Evolutionary conservation across 2,329 filamentous ascomycete species (phyloP), one percentile per base, ranked within the genome.

Genomic region (Paramyrothecium sp.): DNA sequence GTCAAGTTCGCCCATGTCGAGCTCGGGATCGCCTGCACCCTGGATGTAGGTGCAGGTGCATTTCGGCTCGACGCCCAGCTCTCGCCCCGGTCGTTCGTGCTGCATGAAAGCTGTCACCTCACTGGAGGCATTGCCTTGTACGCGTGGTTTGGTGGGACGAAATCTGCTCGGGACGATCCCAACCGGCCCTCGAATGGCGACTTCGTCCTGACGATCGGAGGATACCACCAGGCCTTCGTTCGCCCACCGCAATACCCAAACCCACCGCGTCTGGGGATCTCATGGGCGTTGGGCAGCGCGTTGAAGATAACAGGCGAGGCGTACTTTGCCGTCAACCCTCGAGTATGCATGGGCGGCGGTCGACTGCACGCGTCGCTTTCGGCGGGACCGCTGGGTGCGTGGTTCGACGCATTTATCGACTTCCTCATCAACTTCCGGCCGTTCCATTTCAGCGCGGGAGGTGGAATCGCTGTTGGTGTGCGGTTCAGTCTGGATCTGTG

Each of bases 311-410:
- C 53, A 1, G 73, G 74, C 0, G 53, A 72, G 41, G 69, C 70
- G 0, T 76, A 76, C 60, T 76, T 76, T 58, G 74, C 73, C 0
- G 69, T 78, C 3, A 76, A 71, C 0, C 72, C 74, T 0, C 71
- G 73, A 20, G 58, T 56, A 0, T 69, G 62, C 49, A 77, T 76
- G 73, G 73, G 60, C 0, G 73, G 75, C 11, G 71, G 65, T 1
- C 33, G 59, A 0, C 53, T 75, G 3, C 41, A 61, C 1, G 57
- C 49, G 1, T 20, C 55, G 1, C 46, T 61, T 2, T 46, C 1
- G 3, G 26, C 51, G 7, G 59, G 61, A 2, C 38, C 54, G 0
- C 30, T 60, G 0, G 13, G 10, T 1, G 56, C 59, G 11, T 61
- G 23, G 26, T 56, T 56, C 21, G 54, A 60, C n/a, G 57, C 57